These are phyloP conservation scores for Ustilago sp. DNA, from an alignment of 1,284 basidiomycete genomes.

Conservation along the genomic window DNA sequence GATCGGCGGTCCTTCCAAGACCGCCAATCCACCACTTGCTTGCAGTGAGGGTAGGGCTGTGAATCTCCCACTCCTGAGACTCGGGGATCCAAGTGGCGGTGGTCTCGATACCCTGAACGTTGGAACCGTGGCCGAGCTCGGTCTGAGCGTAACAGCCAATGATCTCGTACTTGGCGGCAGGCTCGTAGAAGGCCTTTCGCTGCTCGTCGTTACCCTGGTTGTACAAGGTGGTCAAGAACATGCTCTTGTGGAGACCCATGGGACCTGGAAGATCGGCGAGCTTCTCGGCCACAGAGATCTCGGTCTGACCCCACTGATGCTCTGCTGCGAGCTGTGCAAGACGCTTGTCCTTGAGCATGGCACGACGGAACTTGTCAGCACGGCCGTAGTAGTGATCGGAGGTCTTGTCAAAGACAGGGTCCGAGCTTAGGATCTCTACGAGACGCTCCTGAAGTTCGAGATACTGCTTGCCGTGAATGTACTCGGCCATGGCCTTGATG, in stretches of 20 bases:
- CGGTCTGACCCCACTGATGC: constrained; percentile 69
- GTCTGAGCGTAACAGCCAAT: constrained; percentile 66
- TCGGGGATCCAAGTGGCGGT: constrained; percentile 58
- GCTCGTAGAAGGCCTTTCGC: constrained; percentile 59
- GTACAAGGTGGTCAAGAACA: constrained; percentile 65
- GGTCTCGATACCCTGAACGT: constrained; percentile 63
- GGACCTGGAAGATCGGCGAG: constrained; percentile 62
- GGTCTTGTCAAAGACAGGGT: constrained; percentile 77
- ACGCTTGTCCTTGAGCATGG: constrained; percentile 69
- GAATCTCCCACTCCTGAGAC: constrained; percentile 58
- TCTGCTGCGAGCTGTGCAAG: constrained; percentile 68
- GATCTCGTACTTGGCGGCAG: constrained; percentile 57
- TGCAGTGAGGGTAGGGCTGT: constrained; percentile 57
- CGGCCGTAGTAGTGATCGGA: constrained; percentile 72
- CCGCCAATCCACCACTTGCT: constrained; percentile 70
- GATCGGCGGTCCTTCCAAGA: constrained; percentile 69
- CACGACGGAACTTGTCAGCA: constrained; percentile 66
- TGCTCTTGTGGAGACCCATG: constrained; percentile 61
- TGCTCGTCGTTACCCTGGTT: constrained; percentile 65
- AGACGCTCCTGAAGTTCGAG: constrained; percentile 72
- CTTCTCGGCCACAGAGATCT: constrained; percentile 51
- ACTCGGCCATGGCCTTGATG: constrained; percentile 57
- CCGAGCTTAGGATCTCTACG: constrained; percentile 73
- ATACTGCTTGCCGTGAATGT: constrained; percentile 60
- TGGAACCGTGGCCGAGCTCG: constrained; percentile 64